Conservation (phyloP, 768 basidiomycete species). For the Tricholoma terreum region DNA sequence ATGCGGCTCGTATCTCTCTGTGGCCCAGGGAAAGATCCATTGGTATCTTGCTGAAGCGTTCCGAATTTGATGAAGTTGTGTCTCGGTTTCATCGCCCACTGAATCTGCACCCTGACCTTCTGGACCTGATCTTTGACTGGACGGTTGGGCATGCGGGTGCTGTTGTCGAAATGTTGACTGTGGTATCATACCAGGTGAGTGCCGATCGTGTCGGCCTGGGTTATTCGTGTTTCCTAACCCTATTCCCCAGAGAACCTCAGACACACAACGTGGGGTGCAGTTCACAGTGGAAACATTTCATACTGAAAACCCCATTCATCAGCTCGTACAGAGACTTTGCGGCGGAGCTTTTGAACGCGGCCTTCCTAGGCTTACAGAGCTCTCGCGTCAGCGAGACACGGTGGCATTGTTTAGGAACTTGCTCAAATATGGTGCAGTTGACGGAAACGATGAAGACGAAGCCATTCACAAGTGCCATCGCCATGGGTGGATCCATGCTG, state of each 20-base stretch:
- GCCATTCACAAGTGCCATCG: background rate
- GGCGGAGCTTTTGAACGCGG: background rate
- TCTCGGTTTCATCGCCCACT: background rate
- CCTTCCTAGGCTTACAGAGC: background rate
- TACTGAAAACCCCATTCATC: background rate
- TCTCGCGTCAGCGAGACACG: background rate
- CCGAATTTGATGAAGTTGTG: conserved; percentile 12
- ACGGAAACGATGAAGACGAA: background rate
- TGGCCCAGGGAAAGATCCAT: conserved; percentile 5
- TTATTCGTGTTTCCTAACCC: background rate
- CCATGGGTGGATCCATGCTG: background rate
- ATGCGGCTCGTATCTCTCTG: too few species aligned
- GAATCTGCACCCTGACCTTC: conserved; percentile 4
- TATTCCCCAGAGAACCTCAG: background rate
- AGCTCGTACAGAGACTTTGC: background rate
- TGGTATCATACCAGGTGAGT: conserved; percentile 4
- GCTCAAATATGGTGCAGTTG: background rate
- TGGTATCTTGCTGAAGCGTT: conserved; percentile 9
- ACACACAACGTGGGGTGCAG: background rate
- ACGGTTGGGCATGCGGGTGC: conserved; percentile 14
- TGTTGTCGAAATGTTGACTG: conserved; percentile 6
- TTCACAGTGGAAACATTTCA: background rate
- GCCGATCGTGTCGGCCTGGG: background rate
- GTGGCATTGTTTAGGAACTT: background rate
- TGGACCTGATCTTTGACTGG: conserved; percentile 7